phyloP scores from a whole-genome alignment of 495 filamentous ascomycete genomes.

The Darksidea phi region DNA sequence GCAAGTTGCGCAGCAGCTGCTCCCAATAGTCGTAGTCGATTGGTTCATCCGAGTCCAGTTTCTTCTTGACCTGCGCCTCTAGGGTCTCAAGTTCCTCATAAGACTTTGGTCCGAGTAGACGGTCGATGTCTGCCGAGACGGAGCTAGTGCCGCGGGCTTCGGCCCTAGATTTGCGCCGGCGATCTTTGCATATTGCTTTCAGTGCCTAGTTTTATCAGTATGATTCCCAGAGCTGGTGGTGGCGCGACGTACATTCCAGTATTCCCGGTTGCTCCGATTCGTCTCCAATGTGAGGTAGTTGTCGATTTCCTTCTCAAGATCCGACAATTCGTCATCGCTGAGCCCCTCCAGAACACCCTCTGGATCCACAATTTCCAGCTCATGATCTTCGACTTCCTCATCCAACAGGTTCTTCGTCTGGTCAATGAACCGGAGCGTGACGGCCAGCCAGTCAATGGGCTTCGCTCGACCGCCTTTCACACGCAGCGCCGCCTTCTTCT shows the following conservation, averaged over 20 bases:
- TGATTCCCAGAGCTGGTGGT: background rate
- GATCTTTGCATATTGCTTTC: constrained; percentile 78
- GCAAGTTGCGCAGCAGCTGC: constrained; percentile 77
- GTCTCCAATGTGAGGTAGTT: constrained; percentile 80
- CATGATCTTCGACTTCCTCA: constrained; percentile 75
- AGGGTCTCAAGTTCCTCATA: constrained; percentile 79
- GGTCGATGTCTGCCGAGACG: constrained; percentile 84
- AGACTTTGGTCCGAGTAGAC: constrained; percentile 79
- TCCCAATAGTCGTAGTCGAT: constrained; percentile 99
- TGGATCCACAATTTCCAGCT: constrained; percentile 78
- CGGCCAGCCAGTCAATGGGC: constrained; percentile 93
- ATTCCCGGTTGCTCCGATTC: constrained; percentile 73
- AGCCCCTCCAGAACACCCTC: constrained; percentile 78
- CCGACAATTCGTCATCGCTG: constrained; percentile 64
- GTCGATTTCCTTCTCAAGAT: constrained; percentile 82
- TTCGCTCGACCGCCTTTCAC: constrained; percentile 91
- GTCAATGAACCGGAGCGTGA: constrained; percentile 85
- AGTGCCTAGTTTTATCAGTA: constrained; percentile 60
- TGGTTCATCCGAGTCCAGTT: constrained; percentile 82
- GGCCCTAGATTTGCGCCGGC: constrained; percentile 61
- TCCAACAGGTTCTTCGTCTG: constrained; percentile 69
- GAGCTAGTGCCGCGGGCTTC: constrained; percentile 75
- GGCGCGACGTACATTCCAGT: constrained; percentile 67
- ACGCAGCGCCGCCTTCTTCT: constrained; percentile 95
- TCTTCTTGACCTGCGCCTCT: constrained; percentile 78